These are phyloP conservation scores for Lentinula novae-zelandiae DNA, from an alignment of 1,284 basidiomycete genomes.

Conservation along the genomic window DNA sequence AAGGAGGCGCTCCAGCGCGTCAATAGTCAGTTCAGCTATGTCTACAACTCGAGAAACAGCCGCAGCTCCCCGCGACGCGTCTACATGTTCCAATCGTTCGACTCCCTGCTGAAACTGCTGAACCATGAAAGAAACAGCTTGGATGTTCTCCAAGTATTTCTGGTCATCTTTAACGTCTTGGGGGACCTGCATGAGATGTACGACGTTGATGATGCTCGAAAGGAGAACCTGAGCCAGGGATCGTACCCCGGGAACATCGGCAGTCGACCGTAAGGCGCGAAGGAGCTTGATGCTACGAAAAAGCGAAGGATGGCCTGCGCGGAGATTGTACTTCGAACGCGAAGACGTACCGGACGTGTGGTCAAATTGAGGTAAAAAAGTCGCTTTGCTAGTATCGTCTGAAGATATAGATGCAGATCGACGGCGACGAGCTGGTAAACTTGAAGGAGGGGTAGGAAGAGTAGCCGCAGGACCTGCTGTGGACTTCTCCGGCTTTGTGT, in stretches of 20 bases:
- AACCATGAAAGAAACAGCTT: slow-evolving; percentile 18
- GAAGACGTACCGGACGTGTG: not conserved
- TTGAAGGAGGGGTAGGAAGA: not conserved
- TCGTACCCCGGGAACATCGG: slow-evolving; percentile 6
- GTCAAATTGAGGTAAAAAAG: not conserved
- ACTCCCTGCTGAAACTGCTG: slow-evolving; percentile 9
- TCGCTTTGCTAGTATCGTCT: slow-evolving; percentile 1
- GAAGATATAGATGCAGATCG: not conserved
- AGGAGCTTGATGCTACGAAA: not conserved
- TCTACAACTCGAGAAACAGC: not conserved
- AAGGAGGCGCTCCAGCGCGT: slow-evolving; percentile 19
- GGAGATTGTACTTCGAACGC: slow-evolving; percentile 5
- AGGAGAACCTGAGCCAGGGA: slow-evolving; percentile 19
- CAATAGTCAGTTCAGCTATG: slow-evolving; percentile 9
- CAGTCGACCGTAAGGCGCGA: not conserved
- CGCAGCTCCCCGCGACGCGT: not conserved
- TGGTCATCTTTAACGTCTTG: slow-evolving; percentile 18
- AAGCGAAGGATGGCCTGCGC: slow-evolving; percentile 11
- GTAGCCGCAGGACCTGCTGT: not conserved
- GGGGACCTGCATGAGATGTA: slow-evolving; percentile 19
- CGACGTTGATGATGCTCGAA: slow-evolving; percentile 16
- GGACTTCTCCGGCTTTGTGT: not conserved
- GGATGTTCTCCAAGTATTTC: slow-evolving; percentile 18
- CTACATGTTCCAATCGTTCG: not conserved
- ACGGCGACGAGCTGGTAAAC: not conserved